A percentile compares a stretch with the other conserved stretches of the same genome.
phyloP scores from a whole-genome alignment of 305 asterid species.

The Petunia hybrid region DNA sequence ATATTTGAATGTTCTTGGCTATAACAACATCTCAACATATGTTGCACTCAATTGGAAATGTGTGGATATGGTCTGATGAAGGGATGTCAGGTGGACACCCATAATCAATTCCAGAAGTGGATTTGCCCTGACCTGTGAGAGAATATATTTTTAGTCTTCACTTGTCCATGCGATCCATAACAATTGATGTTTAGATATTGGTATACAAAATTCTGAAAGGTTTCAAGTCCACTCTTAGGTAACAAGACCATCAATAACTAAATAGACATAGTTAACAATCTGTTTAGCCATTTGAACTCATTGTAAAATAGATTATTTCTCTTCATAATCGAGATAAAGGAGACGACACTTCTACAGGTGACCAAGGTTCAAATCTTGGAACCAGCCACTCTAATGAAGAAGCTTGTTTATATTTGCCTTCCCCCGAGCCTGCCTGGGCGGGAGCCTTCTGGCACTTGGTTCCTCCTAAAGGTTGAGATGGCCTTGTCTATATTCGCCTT shows the following conservation, averaged over 20 bases:
- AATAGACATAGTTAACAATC: not conserved
- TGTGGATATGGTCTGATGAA: conserved; percentile 32
- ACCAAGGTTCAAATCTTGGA: too few species aligned
- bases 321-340: not conserved
- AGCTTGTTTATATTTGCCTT: not conserved
- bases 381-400: too few species aligned
- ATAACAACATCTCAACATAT: not conserved
- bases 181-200: not conserved
- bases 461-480: conserved; percentile 5
- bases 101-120: conserved; percentile 26
- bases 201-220: not conserved
- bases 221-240: not conserved
- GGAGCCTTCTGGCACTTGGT: conserved; percentile 12
- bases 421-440: not conserved
- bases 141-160: not conserved
- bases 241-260: conserved; percentile 3
- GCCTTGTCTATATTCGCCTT: not conserved
- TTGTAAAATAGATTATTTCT: not conserved
- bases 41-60: conserved; percentile 9
- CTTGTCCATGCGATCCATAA: conserved; percentile 25
- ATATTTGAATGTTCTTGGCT: conserved; percentile 29
- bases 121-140: conserved; percentile 17
- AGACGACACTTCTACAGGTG: too few species aligned
- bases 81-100: conserved; percentile 35
- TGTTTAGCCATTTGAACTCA: conserved; percentile 13